A percentile compares a stretch with the other conserved stretches of the same genome.
These are phyloP conservation scores for Phragmites australis DNA, from an alignment of 176 grass and related monocot species.

Conservation along the genomic window DNA sequence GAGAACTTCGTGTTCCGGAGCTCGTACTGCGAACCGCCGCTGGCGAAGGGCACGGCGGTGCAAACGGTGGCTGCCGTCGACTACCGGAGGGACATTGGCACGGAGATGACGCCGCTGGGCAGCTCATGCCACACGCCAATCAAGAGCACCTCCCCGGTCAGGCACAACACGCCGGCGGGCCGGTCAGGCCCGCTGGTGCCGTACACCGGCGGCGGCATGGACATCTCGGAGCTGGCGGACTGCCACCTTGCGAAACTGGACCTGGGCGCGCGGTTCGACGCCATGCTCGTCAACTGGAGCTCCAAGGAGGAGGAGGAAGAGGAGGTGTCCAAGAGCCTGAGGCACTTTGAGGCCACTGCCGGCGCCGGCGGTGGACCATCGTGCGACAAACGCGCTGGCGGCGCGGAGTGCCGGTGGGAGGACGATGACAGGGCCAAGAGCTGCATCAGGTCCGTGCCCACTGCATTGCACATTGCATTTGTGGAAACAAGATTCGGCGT, in stretches of 20 bases:
- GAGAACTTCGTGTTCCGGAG: slow-evolving; percentile 73
- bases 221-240: slow-evolving; percentile 68
- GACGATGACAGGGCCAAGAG: slow-evolving; percentile 93
- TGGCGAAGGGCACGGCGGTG: slow-evolving; percentile 12
- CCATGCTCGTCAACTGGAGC: slow-evolving; percentile 72
- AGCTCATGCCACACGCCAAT: slow-evolving; percentile 76
- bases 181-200: slow-evolving; percentile 77
- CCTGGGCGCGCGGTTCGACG: slow-evolving; percentile 69
- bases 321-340: slow-evolving; percentile 86
- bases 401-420: slow-evolving; percentile 67
- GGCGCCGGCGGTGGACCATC: background rate
- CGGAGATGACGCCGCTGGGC: slow-evolving; percentile 69
- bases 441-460: slow-evolving; percentile 67
- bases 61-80: background rate
- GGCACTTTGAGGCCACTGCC: slow-evolving; percentile 74
- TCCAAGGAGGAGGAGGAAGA: slow-evolving; percentile 94
- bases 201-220: slow-evolving; percentile 39
- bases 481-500: background rate
- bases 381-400: slow-evolving; percentile 44
- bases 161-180: slow-evolving; percentile 88
- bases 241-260: slow-evolving; percentile 88
- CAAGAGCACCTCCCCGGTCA: slow-evolving; percentile 69
- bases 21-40: slow-evolving; percentile 39
- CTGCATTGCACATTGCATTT: background rate
- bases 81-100: slow-evolving; percentile 59